These are phyloP conservation scores for Aspergillus sp. DNA, from an alignment of 2,329 filamentous ascomycete species.

Conservation along the genomic window DNA sequence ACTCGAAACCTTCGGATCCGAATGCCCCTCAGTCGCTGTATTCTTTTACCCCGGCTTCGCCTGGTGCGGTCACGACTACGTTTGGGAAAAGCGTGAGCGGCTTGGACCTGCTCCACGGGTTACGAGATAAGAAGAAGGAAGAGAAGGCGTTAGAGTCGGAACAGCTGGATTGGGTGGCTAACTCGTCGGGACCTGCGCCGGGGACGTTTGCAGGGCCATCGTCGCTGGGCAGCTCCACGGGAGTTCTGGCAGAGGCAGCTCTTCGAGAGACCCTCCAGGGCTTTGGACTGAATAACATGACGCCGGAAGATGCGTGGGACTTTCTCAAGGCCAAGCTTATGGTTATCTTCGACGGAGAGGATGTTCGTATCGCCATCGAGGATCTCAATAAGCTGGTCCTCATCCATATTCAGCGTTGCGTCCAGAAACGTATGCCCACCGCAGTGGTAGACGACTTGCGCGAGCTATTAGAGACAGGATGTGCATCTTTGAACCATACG, in stretches of 20 bases:
- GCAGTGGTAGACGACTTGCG: slow-evolving; percentile 64
- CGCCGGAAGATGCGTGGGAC: slow-evolving; percentile 66
- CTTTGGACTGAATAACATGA: slow-evolving; percentile 70
- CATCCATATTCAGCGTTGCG: slow-evolving; percentile 63
- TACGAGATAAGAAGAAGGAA: slow-evolving; percentile 79
- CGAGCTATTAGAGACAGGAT: slow-evolving; percentile 69
- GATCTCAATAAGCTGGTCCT: slow-evolving; percentile 65
- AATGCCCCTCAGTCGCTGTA: slow-evolving; percentile 65
- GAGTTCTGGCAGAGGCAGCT: slow-evolving; percentile 37
- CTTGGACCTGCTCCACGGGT: slow-evolving; percentile 73
- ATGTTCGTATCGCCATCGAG: slow-evolving; percentile 64
- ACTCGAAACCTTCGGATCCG: slow-evolving; percentile 64
- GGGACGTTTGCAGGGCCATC: slow-evolving; percentile 38
- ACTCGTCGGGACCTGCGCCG: slow-evolving; percentile 28
- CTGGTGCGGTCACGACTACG: slow-evolving; percentile 56
- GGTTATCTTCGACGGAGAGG: slow-evolving; percentile 66
- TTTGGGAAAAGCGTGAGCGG: slow-evolving; percentile 84
- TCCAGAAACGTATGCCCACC: slow-evolving; percentile 60
- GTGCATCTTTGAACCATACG: slow-evolving; percentile 80
- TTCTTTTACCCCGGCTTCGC: slow-evolving; percentile 66
- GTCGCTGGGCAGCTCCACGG: slow-evolving; percentile 36
- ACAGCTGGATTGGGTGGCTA: slow-evolving; percentile 36
- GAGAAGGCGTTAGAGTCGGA: slow-evolving; percentile 56
- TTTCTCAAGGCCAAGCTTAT: slow-evolving; percentile 64
- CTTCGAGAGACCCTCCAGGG: slow-evolving; percentile 46